Evolutionary conservation across 73 alveolate species (phyloP).

Genomic region (Uronychia setigera): DNA sequence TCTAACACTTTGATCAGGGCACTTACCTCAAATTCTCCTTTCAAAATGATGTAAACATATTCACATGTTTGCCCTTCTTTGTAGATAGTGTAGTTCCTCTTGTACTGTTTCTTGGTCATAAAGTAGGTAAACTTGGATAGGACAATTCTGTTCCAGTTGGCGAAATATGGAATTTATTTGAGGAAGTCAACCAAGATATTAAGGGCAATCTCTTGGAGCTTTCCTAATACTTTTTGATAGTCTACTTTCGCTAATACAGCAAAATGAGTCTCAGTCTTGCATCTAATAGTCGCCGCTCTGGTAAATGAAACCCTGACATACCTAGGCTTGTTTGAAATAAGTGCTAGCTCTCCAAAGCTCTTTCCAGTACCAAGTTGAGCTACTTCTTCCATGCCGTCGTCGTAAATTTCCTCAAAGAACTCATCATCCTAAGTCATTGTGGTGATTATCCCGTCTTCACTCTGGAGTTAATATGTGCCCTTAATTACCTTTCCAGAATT

Average conservation of each 20-base stretch:
- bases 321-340: conserved; percentile 39
- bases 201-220: conserved; percentile 34
- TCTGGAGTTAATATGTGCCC: too few species aligned
- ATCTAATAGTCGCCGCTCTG: conserved; percentile 60
- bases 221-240: conserved; percentile 40
- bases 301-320: conserved; percentile 26
- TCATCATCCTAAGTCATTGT: not conserved
- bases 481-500: too few species aligned
- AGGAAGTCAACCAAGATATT: conserved; percentile 56
- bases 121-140: conserved; percentile 43
- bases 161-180: conserved; percentile 55
- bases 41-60: conserved; percentile 49
- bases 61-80: conserved; percentile 65
- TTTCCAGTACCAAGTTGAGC: conserved; percentile 31
- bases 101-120: conserved; percentile 20
- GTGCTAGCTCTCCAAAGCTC: conserved; percentile 71
- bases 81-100: conserved; percentile 41
- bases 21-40: conserved; percentile 68
- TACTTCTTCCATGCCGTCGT: not conserved
- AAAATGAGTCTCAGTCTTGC: conserved; percentile 48
- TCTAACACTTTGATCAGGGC: not conserved
- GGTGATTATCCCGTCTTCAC: not conserved
- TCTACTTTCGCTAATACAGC: conserved; percentile 52
- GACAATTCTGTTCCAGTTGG: conserved; percentile 45
- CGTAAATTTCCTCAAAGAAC: not conserved